phyloP scores from a whole-genome alignment of 2,329 filamentous ascomycete genomes.

The Fusarium sp. region DNA sequence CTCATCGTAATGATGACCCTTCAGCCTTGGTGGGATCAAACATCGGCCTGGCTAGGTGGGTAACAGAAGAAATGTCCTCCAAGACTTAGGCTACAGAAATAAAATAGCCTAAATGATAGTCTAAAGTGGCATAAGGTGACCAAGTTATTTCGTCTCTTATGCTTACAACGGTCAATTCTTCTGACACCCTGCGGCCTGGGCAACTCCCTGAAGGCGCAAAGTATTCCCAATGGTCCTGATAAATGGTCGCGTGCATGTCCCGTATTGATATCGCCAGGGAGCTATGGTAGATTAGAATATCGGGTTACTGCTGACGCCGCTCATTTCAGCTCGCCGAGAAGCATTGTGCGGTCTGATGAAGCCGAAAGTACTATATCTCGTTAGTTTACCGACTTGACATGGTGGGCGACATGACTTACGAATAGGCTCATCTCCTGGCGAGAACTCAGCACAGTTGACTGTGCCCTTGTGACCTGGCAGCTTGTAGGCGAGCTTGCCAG shows the following conservation, averaged over 20 bases:
- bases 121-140: too few relatives aligned
- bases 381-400: constrained; percentile 47
- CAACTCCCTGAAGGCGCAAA: background rate
- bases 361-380: constrained; percentile 78
- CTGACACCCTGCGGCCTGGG: background rate
- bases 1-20: background rate
- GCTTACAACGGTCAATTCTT: too few relatives aligned
- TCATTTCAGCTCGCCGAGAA: constrained; percentile 79
- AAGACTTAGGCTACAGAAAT: too few relatives aligned
- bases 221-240: background rate
- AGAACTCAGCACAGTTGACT: constrained; percentile 94
- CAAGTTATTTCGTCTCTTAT: too few relatives aligned
- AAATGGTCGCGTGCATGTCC: constrained; percentile 8
- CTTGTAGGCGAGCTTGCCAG: constrained; percentile 93
- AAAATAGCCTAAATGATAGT: too few relatives aligned
- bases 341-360: constrained; percentile 87
- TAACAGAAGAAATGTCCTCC: too few relatives aligned
- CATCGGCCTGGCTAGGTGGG: background rate
- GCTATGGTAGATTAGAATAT: constrained; percentile 22
- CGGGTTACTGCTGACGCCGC: constrained; percentile 57
- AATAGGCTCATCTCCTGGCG: constrained; percentile 84
- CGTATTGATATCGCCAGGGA: constrained; percentile 3
- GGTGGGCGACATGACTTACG: constrained; percentile 67
- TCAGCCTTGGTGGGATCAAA: background rate
- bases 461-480: constrained; percentile 94